Evolutionary conservation across 306 rosid species (phyloP).

Genomic region (Vachellia collinsii): DNA sequence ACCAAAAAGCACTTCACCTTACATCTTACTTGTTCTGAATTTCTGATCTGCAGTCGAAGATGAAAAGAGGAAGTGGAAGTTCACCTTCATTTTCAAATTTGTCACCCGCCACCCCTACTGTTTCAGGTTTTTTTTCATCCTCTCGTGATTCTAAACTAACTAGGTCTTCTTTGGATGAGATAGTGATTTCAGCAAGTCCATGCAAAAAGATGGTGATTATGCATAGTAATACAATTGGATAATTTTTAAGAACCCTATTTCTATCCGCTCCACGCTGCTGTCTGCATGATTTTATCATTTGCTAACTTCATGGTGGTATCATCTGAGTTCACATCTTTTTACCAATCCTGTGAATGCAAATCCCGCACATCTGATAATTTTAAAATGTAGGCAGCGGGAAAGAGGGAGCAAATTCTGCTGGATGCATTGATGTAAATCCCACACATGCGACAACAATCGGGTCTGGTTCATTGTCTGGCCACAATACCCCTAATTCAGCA

Average conservation of each 20-base stretch:
- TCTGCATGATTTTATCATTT: neutral
- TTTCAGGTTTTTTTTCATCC: constrained; percentile 54
- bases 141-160: constrained; percentile 10
- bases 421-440: constrained; percentile 59
- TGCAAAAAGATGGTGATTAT: constrained; percentile 2
- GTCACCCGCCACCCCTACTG: constrained; percentile 40
- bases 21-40: constrained; percentile 33
- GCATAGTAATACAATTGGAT: neutral
- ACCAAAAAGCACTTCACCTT: neutral
- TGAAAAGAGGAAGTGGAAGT: constrained; percentile 79
- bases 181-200: neutral
- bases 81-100: constrained; percentile 44
- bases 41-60: constrained; percentile 70
- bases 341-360: neutral
- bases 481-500: constrained; percentile 35
- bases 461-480: constrained; percentile 39
- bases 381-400: constrained; percentile 54
- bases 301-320: neutral
- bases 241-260: no score
- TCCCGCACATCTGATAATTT: neutral
- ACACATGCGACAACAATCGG: constrained; percentile 42
- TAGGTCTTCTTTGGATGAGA: neutral
- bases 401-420: constrained; percentile 56
- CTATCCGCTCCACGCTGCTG: neutral
- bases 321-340: neutral